Percentiles rank a stretch among this genome's conserved stretches.
Evolutionary conservation across 2,329 filamentous ascomycete species (phyloP).

Genomic region (Grosmannia penicillata): DNA sequence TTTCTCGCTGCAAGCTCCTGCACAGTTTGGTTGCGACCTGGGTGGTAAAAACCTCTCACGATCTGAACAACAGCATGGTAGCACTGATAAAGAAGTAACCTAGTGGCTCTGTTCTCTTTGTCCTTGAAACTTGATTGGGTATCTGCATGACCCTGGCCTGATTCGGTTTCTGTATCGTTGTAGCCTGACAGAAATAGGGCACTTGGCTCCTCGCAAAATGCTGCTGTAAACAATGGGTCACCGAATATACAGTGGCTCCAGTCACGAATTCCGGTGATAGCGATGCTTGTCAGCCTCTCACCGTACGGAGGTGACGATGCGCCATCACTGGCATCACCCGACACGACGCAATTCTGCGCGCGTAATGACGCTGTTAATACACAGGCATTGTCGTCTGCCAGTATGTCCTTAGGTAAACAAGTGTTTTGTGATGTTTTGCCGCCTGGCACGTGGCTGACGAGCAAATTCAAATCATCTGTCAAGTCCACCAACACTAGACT

Average conservation of each 20-base stretch:
- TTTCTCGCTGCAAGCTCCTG: constrained; percentile 38
- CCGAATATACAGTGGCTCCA: constrained; percentile 47
- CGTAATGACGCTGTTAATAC: too few species aligned
- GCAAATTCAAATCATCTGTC: constrained; percentile 32
- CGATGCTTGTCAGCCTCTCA: constrained; percentile 10
- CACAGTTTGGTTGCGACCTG: constrained; percentile 28
- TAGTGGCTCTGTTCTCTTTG: constrained; percentile 19
- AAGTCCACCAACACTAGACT: constrained; percentile 40
- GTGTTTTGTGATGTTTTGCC: neutral
- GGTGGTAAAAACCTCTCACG: constrained; percentile 40
- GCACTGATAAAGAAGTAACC: constrained; percentile 41
- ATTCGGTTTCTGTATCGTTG: constrained; percentile 11
- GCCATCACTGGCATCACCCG: too few species aligned
- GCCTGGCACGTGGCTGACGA: constrained; percentile 19
- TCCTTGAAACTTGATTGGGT: constrained; percentile 5
- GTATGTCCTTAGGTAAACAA: too few species aligned
- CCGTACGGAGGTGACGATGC: neutral
- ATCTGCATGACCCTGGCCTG: neutral
- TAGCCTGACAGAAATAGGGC: constrained; percentile 34
- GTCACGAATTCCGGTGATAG: constrained; percentile 36
- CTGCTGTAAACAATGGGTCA: constrained; percentile 38
- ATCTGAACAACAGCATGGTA: constrained; percentile 39
- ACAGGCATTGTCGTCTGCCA: too few species aligned
- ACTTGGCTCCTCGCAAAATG: constrained; percentile 29
- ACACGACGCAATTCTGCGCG: too few species aligned